Percentiles rank a stretch among this genome's conserved stretches.
Evolutionary conservation across 1,139 yeast species (phyloP).

Genomic region (Magnusiomyces sp.): DNA sequence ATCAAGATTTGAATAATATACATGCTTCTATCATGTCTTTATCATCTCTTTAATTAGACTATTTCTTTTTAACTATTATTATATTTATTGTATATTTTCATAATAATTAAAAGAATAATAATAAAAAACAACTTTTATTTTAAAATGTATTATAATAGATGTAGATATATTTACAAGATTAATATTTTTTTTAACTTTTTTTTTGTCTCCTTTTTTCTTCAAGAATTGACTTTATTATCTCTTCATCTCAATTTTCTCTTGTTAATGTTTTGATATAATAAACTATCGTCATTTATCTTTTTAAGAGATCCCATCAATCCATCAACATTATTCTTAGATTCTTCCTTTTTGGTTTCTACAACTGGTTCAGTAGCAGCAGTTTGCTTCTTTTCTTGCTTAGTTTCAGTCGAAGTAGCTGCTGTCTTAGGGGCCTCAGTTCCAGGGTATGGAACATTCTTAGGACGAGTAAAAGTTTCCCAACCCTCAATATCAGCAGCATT

Average conservation of each 20-base stretch:
- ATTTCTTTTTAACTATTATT: not conserved
- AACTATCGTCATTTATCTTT: too few relatives aligned
- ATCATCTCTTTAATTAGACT: not conserved
- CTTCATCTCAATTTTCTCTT: not conserved
- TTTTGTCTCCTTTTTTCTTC: not conserved
- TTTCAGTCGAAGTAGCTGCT: slow-evolving; percentile 4
- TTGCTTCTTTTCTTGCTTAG: slow-evolving; percentile 4
- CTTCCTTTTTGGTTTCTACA: too few relatives aligned
- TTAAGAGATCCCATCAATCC: too few relatives aligned
- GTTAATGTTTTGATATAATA: slow-evolving; percentile 6
- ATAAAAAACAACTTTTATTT: too few relatives aligned
- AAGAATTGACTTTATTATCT: not conserved
- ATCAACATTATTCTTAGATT: too few relatives aligned
- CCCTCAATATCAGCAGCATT: slow-evolving; percentile 7
- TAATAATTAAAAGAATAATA: too few relatives aligned
- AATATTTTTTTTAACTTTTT: not conserved
- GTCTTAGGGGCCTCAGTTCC: not conserved
- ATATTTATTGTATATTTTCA: not conserved
- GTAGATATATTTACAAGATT: too few relatives aligned
- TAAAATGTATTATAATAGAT: too few relatives aligned
- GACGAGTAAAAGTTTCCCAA: slow-evolving; percentile 11
- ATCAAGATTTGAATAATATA: not conserved
- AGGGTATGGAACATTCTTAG: slow-evolving; percentile 16
- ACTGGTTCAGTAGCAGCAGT: slow-evolving; percentile 8
- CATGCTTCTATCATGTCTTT: not conserved